Evolutionary conservation across 306 rosid genomes (phyloP).

Genomic region (Medicago ruthenica): DNA sequence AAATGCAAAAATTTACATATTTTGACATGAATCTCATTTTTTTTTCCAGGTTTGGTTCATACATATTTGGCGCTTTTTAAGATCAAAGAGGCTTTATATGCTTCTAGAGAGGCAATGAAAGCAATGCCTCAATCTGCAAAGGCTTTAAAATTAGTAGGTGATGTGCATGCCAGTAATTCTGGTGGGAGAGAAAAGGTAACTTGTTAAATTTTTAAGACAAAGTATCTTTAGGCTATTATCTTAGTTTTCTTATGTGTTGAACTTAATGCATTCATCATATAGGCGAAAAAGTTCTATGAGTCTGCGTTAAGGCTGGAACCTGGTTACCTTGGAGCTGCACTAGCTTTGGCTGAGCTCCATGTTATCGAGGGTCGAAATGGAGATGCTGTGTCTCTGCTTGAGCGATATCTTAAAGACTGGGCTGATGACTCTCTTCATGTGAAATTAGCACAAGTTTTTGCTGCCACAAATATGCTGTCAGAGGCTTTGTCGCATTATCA

Average conservation of each 20-base stretch:
- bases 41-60: conserved; percentile 88
- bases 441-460: conserved; percentile 95
- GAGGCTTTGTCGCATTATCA: conserved; percentile 97
- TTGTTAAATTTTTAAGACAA: conserved; percentile 38
- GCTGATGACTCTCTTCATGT: conserved; percentile 99
- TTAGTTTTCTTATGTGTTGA: conserved; percentile 38
- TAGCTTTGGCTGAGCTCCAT: conserved; percentile 99
- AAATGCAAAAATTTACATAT: conserved; percentile 27
- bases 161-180: conserved; percentile 92
- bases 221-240: conserved; percentile 17
- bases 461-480: conserved; percentile 91
- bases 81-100: conserved; percentile 93
- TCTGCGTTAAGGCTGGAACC: conserved; percentile 99
- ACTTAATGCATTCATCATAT: conserved; percentile 42
- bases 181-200: conserved; percentile 96
- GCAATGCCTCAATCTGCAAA: conserved; percentile 99
- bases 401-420: conserved; percentile 97
- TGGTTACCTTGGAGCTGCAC: conserved; percentile 97
- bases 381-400: conserved; percentile 91
- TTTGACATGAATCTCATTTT: conserved; percentile 43
- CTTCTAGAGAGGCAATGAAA: conserved; percentile 98
- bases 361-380: conserved; percentile 94
- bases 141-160: conserved; percentile 96
- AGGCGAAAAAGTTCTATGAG: conserved; percentile 98
- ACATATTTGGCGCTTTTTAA: conserved; percentile 86